Percentiles rank a stretch among this genome's conserved stretches.
Conservation (phyloP, 2,329 filamentous ascomycete species). For the Didymella glomerata region DNA sequence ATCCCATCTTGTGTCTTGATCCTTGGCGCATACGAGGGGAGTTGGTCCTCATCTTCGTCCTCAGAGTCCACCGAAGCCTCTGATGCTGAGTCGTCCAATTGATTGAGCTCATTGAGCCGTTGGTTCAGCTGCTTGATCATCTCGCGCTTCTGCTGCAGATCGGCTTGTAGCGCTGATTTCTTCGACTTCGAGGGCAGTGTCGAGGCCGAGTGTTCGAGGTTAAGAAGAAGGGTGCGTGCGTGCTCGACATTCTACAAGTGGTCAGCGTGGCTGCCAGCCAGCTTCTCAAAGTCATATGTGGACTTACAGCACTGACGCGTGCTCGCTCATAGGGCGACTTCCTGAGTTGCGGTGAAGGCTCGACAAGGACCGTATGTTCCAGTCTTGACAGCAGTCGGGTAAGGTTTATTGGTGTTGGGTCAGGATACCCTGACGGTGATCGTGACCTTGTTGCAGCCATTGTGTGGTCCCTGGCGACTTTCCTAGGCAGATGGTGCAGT, state of each 20-base stretch:
- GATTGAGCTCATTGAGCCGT: constrained; percentile 72
- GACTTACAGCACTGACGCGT: constrained; percentile 62
- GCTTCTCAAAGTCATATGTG: not conserved
- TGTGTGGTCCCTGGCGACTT: not conserved
- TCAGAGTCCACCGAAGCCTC: constrained; percentile 50
- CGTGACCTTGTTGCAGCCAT: constrained; percentile 34
- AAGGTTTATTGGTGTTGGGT: constrained; percentile 59
- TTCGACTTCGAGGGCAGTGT: constrained; percentile 55
- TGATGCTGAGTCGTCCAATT: constrained; percentile 58
- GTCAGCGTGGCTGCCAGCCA: not conserved
- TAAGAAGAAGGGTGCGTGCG: constrained; percentile 72
- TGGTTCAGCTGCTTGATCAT: constrained; percentile 71
- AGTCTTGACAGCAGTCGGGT: constrained; percentile 71
- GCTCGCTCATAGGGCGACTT: constrained; percentile 72
- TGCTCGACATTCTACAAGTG: constrained; percentile 71
- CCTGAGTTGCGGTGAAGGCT: constrained; percentile 66
- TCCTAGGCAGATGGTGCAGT: too few relatives aligned
- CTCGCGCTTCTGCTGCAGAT: constrained; percentile 71
- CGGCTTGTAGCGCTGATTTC: constrained; percentile 68
- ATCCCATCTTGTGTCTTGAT: constrained; percentile 43
- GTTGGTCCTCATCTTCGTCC: constrained; percentile 55
- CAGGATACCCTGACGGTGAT: constrained; percentile 37
- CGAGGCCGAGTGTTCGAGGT: constrained; percentile 73
- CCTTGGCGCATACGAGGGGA: constrained; percentile 55
- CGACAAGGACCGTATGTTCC: constrained; percentile 70